Percentiles rank a stretch among this genome's conserved stretches.
Conservation (phyloP, 106 monocot species). For the Dendrobium huoshanense region DNA sequence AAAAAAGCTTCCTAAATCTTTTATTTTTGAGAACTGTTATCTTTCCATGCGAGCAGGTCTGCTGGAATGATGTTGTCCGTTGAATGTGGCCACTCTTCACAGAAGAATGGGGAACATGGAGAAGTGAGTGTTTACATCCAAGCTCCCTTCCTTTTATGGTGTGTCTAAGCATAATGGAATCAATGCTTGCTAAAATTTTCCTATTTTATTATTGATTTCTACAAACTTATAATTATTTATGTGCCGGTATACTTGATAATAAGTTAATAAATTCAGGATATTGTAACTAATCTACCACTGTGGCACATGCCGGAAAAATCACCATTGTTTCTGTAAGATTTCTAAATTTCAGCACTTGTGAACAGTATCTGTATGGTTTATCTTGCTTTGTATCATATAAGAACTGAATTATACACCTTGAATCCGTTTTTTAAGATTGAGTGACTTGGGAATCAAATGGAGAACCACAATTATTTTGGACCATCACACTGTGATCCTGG, state of each 20-base stretch:
- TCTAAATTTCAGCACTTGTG: conserved; percentile 8
- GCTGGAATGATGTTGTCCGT: conserved; percentile 82
- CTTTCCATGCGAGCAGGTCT: conserved; percentile 32
- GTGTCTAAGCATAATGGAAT: conserved; percentile 4
- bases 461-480: no score
- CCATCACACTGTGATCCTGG: no score
- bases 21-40: background rate
- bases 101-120: conserved; percentile 93
- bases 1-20: background rate
- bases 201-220: background rate
- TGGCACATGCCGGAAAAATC: conserved; percentile 46
- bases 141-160: conserved; percentile 74
- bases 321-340: conserved; percentile 81
- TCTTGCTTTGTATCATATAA: background rate
- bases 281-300: conserved; percentile 76
- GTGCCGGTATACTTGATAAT: background rate
- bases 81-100: conserved; percentile 98
- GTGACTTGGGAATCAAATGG: background rate
- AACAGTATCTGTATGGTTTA: background rate
- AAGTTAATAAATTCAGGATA: conserved; percentile 52
- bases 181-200: background rate
- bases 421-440: background rate
- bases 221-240: background rate
- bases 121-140: conserved; percentile 63
- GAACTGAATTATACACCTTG: background rate